Percentiles rank a stretch among this genome's conserved stretches.
phyloP scores from a whole-genome alignment of 2,329 filamentous ascomycete species.

The Fusarium sterilihyphosum region DNA sequence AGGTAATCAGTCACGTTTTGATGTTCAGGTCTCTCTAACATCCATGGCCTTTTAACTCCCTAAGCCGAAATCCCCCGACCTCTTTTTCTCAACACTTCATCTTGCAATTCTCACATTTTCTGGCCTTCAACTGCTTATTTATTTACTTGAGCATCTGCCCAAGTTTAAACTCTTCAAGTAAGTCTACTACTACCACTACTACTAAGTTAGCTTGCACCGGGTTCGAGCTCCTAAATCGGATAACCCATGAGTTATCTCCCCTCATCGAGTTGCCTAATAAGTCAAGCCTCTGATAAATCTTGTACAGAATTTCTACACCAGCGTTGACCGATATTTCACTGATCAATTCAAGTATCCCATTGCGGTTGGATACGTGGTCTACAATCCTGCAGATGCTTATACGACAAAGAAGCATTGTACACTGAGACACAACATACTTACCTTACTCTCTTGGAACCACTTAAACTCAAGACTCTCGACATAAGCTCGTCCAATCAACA shows the following conservation, averaged over 20 bases:
- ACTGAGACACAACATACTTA: neutral
- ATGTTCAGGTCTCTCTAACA: neutral
- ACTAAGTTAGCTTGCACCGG: slow-evolving; percentile 16
- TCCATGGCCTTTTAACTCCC: neutral
- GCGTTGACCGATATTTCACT: neutral
- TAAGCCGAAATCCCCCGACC: slow-evolving; percentile 17
- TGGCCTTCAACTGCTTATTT: neutral
- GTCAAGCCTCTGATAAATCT: slow-evolving; percentile 15
- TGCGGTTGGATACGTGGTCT: neutral
- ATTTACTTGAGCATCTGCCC: neutral
- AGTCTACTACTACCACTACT: slow-evolving; percentile 35
- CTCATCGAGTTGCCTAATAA: slow-evolving; percentile 11
- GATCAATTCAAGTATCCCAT: neutral
- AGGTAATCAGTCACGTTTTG: slow-evolving; percentile 10
- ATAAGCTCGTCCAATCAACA: neutral
- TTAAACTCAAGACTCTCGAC: neutral
- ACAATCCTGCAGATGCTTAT: neutral
- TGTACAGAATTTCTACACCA: slow-evolving; percentile 9
- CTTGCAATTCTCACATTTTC: neutral
- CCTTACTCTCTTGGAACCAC: neutral
- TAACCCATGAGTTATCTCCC: slow-evolving; percentile 14
- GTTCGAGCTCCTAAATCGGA: slow-evolving; percentile 28
- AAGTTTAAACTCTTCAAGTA: slow-evolving; percentile 11
- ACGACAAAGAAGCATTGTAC: slow-evolving; percentile 2
- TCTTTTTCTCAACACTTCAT: neutral